Base-by-base conservation (phyloP, 176 grass and related monocot species). In the Carex pumila region DNA sequence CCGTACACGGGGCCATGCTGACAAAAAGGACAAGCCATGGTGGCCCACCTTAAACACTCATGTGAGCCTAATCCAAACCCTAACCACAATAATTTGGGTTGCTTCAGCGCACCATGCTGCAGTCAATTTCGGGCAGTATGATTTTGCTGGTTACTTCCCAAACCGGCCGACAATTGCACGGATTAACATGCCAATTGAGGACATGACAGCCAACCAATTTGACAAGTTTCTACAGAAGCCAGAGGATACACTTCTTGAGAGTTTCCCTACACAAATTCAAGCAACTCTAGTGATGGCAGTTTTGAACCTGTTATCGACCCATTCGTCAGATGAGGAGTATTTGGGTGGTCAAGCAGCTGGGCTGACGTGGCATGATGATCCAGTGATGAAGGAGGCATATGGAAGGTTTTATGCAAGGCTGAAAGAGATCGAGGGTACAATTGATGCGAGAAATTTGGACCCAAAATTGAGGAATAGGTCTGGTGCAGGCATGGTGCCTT, bases 91-190 rank as follows among this genome's bases (percentile, higher is more conserved):
- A 75, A 88, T 94, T 71, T 98, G 95, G 95, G 92, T 98, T 7
- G 92, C 95, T 0, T 92, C 92, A 12, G 95, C 92, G 41, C 95
- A 98, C 81, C 92, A 93, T 71, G 89, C 92, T 4, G 90, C 95
- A 0, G 90, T 98, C 25, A 98, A 98, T 88, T 98, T 98, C 63
- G 92, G 92, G 13, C 95, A 98, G 90, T 98, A 91, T 71, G 74
- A 81, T 62, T 94, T 85, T 57, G 92, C 45, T 2, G 92, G 92
- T 5, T 97, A 92, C 79, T 94, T 94, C 79, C 95, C 95, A 0
- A 94, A 94, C 84, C 87, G 90, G 0, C 95, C 92, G 0, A 86
- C 92, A 18, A 92, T 94, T 47, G 92, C 91, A 47, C 92, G 95
- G 43, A 94, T 85, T 21, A 85, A 84, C 3, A 91, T 98, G 87